phyloP scores from a whole-genome alignment of 768 basidiomycete genomes.

The Basidioascus undulatus region DNA sequence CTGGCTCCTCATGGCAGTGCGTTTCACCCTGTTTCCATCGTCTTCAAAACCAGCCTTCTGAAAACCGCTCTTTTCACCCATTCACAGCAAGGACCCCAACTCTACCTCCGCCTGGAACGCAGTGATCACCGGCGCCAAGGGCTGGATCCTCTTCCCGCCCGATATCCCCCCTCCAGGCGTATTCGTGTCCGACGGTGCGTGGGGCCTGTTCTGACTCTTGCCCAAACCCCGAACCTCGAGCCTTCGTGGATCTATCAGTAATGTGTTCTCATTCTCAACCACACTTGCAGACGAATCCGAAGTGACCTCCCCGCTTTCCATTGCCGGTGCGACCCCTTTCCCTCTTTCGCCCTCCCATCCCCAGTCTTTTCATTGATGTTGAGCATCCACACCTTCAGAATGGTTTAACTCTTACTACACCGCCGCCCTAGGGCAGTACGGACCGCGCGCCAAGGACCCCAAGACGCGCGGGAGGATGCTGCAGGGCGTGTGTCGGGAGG shows the following conservation, averaged over 20 bases:
- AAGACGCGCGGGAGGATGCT: slow-evolving; percentile 11
- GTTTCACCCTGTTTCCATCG: too few species aligned
- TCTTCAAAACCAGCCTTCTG: too few species aligned
- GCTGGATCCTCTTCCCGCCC: slow-evolving; percentile 15
- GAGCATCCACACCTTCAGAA: slow-evolving; percentile 2
- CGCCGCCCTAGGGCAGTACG: slow-evolving; percentile 8
- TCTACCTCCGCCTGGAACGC: slow-evolving; percentile 14
- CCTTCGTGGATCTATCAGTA: too few species aligned
- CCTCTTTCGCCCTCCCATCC: neutral
- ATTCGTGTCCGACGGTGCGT: slow-evolving; percentile 7
- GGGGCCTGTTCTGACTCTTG: too few species aligned
- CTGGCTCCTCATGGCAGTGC: slow-evolving; percentile 14
- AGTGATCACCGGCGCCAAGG: slow-evolving; percentile 9
- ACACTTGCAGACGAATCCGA: slow-evolving; percentile 7
- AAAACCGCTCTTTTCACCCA: neutral
- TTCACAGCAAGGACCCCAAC: slow-evolving; percentile 7
- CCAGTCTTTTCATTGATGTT: neutral
- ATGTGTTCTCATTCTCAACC: too few species aligned
- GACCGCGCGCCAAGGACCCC: slow-evolving; percentile 10
- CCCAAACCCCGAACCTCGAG: too few species aligned
- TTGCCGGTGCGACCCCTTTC: slow-evolving; percentile 6
- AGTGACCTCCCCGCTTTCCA: slow-evolving; percentile 8
- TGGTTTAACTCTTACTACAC: slow-evolving; percentile 14
- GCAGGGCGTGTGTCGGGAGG: slow-evolving; percentile 12
- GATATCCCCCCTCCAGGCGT: slow-evolving; percentile 14